Evolutionary conservation across 257 asterid species (phyloP).

Genomic region (Primulina tabacum): DNA sequence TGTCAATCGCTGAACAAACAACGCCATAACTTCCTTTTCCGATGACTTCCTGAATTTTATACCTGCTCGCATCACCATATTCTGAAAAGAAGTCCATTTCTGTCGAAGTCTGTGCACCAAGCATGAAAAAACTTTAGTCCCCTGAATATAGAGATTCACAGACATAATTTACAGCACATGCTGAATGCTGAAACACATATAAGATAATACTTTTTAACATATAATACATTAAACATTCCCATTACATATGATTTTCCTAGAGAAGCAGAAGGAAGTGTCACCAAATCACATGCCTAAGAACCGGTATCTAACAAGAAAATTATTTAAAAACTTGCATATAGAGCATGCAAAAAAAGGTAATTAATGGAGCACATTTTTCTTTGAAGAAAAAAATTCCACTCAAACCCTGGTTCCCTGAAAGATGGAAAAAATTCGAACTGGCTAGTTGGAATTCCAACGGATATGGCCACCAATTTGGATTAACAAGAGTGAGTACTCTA

Average conservation of each 20-base stretch:
- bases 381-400: neutral
- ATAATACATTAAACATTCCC: neutral
- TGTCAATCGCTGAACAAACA: slow-evolving; percentile 78
- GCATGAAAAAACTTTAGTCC: neutral
- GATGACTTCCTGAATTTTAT: slow-evolving; percentile 52
- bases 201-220: neutral
- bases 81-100: slow-evolving; percentile 55
- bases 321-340: neutral
- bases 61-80: slow-evolving; percentile 47
- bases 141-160: neutral
- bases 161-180: neutral
- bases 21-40: slow-evolving; percentile 92
- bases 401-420: neutral
- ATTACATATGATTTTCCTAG: neutral
- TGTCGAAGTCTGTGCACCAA: slow-evolving; percentile 30
- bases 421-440: neutral
- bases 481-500: neutral
- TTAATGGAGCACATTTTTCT: neutral
- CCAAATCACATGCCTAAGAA: neutral
- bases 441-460: neutral
- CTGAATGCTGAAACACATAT: neutral
- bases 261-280: neutral
- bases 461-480: neutral
- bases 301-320: neutral
- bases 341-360: neutral